phyloP scores from a whole-genome alignment of 805 yeast genomes.

The Pichia exigua region DNA sequence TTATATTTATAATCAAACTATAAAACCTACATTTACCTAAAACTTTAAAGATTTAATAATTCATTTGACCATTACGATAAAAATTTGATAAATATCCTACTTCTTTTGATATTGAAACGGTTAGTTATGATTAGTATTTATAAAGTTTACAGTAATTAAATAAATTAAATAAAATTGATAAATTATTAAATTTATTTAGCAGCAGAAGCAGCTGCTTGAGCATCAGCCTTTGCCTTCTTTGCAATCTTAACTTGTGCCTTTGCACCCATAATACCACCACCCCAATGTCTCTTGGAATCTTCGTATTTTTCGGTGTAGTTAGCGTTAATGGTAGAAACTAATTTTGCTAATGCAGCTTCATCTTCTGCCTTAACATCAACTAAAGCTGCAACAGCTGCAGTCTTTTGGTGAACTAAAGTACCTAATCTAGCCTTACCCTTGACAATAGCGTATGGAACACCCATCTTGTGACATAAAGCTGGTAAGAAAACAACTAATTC shows the following conservation, averaged over 20 bases:
- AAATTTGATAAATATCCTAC: no score
- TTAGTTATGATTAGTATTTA: no score
- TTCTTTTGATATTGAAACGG: no score
- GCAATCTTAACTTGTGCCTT: constrained; percentile 83
- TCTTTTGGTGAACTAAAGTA: constrained; percentile 94
- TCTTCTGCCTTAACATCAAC: constrained; percentile 93
- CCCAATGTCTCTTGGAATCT: constrained; percentile 98
- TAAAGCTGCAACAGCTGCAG: constrained; percentile 94
- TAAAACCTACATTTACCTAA: no score
- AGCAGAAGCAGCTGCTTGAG: constrained; percentile 58
- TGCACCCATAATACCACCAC: constrained; percentile 98
- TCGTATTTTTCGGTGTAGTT: constrained; percentile 93
- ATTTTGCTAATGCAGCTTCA: constrained; percentile 88
- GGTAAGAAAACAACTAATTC: constrained; percentile 96
- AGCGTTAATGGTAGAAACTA: constrained; percentile 86
- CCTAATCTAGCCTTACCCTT: constrained; percentile 99
- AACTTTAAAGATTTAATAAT: no score
- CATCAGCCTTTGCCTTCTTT: constrained; percentile 54
- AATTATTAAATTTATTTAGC: constrained; percentile 8
- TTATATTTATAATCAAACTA: no score
- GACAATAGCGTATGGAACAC: constrained; percentile 97
- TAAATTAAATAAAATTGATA: no score
- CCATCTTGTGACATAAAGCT: constrained; percentile 98
- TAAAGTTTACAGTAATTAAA: no score
- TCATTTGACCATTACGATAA: no score